Evolutionary conservation across 805 yeast genomes (phyloP), one percentile per base, ranked within the genome.

Genomic region (Teunomyces stri): DNA sequence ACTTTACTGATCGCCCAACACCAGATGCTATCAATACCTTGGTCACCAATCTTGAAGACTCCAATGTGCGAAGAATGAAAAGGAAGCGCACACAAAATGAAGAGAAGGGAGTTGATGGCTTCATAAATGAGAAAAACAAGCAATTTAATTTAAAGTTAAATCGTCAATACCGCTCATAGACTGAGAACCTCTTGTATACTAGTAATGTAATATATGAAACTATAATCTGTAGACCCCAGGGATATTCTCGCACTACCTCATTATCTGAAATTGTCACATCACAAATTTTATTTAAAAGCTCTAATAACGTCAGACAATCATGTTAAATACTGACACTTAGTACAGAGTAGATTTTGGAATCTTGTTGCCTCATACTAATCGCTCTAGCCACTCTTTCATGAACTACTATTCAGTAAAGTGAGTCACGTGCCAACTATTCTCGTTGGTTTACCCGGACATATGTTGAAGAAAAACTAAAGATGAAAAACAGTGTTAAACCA

Each of bases 121-220:
- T 68, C 61, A 80, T 87, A 59, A 87, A 84, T 59, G 89, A 83
- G 52, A 84, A 83, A 63, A 87, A 87, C 69, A 78, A 76, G 59
- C 84, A 84, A 54, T 87, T 87, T 65, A 87, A 87, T 65, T 79
- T 77, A 59, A 87, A 87, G 57, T 67, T 87, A 52, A 64, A 78
- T 39, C 69, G 90, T 28, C 81, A 81, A 51, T 82, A 81, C 54
- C 28, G 40, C 29, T 21, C 40, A 7, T 37, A 22, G 18, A 35
- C 18, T 6, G 15, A n/a, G 4, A n/a, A 13, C 11, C 6, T 11
- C 20, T 22, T 37, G 29, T 37, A 37, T 22, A 20, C 11, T 21
- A 21, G 11, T 25, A 7, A 21, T 37, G 40, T 37, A 37, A 37
- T 18, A 37, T 13, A 37, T 20, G 16, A 37, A 31, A 31, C 34